Percentiles rank a stretch among this genome's conserved stretches.
Evolutionary conservation across 331 rosid species (phyloP).

Genomic region (Prunus yedoensis): DNA sequence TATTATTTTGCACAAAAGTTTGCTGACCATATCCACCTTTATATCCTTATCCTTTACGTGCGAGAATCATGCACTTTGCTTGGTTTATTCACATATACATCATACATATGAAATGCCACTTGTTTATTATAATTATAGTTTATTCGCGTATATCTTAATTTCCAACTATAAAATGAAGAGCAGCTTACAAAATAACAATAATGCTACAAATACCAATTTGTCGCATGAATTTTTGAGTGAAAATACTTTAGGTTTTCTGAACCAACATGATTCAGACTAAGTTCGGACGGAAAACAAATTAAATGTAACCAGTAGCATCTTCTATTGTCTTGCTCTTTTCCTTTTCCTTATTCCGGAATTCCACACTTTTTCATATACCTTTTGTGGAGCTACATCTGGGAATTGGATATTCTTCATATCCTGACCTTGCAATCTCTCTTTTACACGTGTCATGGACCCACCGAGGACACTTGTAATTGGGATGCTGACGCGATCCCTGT

Average conservation of each 20-base stretch:
- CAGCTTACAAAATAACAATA: too few species aligned
- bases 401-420: neutral
- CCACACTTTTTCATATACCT: neutral
- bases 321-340: neutral
- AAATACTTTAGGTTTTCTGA: too few species aligned
- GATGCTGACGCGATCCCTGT: slow-evolving; percentile 21
- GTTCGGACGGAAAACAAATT: too few species aligned
- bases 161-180: neutral
- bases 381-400: neutral
- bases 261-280: too few species aligned
- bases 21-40: slow-evolving; percentile 31
- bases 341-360: neutral
- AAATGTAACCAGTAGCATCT: neutral
- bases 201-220: too few species aligned
- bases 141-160: slow-evolving; percentile 7
- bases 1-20: slow-evolving; percentile 5
- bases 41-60: slow-evolving; percentile 38
- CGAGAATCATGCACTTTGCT: slow-evolving; percentile 26
- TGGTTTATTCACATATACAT: slow-evolving; percentile 14
- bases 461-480: slow-evolving; percentile 1
- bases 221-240: too few species aligned
- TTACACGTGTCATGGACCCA: slow-evolving; percentile 21
- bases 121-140: neutral
- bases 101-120: neutral
- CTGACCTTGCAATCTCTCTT: neutral